Conservation (phyloP, 1,139 yeast species). For the Casaregolazyma suthepensis region DNA sequence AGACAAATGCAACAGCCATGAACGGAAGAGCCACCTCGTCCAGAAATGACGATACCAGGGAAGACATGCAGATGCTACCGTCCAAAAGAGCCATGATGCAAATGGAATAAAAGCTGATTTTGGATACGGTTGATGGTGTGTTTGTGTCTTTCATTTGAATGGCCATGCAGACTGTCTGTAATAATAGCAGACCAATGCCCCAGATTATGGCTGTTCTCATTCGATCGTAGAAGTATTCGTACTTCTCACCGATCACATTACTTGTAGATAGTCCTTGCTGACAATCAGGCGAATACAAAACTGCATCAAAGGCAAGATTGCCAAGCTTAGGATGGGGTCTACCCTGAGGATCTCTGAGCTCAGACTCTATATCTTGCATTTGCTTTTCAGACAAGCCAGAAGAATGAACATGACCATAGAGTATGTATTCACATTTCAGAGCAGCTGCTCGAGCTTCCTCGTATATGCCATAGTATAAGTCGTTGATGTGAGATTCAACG, state of each 20-base stretch:
- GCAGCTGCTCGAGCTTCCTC: conserved; percentile 20
- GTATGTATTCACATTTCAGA: conserved; percentile 63
- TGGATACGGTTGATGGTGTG: conserved; percentile 74
- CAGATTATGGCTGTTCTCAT: conserved; percentile 33
- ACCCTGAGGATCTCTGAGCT: conserved; percentile 64
- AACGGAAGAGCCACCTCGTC: conserved; percentile 58
- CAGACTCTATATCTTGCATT: conserved; percentile 60
- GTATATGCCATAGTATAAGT: conserved; percentile 21
- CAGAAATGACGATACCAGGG: conserved; percentile 52
- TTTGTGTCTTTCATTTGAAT: conserved; percentile 64
- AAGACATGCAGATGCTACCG: conserved; percentile 58
- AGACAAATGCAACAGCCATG: conserved; percentile 62
- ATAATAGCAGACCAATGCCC: conserved; percentile 39
- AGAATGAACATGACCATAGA: conserved; percentile 61
- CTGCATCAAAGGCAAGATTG: conserved; percentile 45
- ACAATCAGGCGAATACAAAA: conserved; percentile 86
- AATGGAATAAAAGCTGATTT: conserved; percentile 60
- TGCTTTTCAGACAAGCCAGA: conserved; percentile 50
- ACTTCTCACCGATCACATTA: conserved; percentile 50
- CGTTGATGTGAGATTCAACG: conserved; percentile 20
- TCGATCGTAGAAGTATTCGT: conserved; percentile 45
- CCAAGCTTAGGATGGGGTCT: conserved; percentile 65
- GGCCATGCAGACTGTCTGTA: conserved; percentile 46
- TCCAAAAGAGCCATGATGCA: conserved; percentile 56
- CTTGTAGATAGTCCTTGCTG: conserved; percentile 49